phyloP scores from a whole-genome alignment of 768 basidiomycete genomes.

The Lentinula sp. region DNA sequence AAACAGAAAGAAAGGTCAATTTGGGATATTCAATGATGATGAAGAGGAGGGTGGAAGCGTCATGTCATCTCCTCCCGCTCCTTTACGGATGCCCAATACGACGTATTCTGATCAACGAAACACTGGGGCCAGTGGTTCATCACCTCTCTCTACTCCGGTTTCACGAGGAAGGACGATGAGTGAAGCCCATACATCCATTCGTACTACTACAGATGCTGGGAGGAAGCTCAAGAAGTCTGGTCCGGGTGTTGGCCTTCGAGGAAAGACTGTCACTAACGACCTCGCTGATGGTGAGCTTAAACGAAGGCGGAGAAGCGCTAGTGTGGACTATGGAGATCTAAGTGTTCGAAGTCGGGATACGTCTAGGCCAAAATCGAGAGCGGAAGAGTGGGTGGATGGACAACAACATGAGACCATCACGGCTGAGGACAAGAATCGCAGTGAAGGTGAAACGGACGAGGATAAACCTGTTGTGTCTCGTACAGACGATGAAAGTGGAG shows the following conservation, averaged over 20 bases:
- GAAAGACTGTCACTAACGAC: neutral
- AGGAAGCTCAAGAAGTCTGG: neutral
- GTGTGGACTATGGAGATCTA: slow-evolving; percentile 8
- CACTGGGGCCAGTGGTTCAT: too few relatives aligned
- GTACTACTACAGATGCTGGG: neutral
- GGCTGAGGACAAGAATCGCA: slow-evolving; percentile 7
- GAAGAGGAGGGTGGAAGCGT: neutral
- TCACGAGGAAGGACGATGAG: neutral
- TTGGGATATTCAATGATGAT: slow-evolving; percentile 7
- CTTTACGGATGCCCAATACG: neutral
- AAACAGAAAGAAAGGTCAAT: slow-evolving; percentile 15
- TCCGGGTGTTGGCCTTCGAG: neutral
- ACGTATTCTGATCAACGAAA: neutral
- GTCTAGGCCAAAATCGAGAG: slow-evolving; percentile 1
- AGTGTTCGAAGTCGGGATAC: slow-evolving; percentile 16
- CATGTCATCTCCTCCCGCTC: slow-evolving; percentile 11
- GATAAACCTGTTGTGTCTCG: neutral
- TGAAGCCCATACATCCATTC: neutral
- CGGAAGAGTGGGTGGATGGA: slow-evolving; percentile 19
- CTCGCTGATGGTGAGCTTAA: neutral
- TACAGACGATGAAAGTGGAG: neutral
- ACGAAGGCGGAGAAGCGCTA: neutral
- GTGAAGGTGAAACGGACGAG: neutral
- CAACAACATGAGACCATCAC: neutral
- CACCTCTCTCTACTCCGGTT: too few relatives aligned